Base-by-base conservation (phyloP, 129 eudicot species). In the Ambrosia artemisiifolia region DNA sequence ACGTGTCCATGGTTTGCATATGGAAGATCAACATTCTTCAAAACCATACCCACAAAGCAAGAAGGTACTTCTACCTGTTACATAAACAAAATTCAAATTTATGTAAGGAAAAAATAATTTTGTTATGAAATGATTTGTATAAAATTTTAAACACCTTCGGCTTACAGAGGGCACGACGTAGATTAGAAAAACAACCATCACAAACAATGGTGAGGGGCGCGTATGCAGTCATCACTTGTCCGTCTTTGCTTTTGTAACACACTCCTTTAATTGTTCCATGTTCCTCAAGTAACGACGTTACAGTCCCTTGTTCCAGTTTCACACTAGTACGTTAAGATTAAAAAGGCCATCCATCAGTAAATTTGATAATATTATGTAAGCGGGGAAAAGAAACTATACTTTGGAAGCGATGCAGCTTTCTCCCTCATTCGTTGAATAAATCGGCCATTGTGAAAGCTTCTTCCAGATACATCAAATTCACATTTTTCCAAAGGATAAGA, bases 371-470 rank as follows among this genome's bases (percentile, higher is more conserved):
- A 8, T 43, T 42, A 28, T 53, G 32, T 51, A 64, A 40, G 20
- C 24, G 63, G 55, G 48, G 49, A 30, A 36, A 55, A 9, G 46
- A 73, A 57, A 34, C 9, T 10, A 7, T 81, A 85, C 89, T 81
- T 85, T 67, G 84, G 78, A 71, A 85, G 84, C 75, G 86, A 65
- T 48, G 86, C 82, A 48, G 89, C 89, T 78, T 85, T 85, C 71
- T 75, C 89, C 81, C 89, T 75, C 89, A 85, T 85, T 17, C 83
- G 79, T 69, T 81, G 89, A 56, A 85, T 81, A 48, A 85, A 85
- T 32, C 86, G 86, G 0, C 89, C 89, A 7, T 85, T 85, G 67
- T 85, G 89, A 68, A 85, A 85, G 83, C 89, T 85, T 81, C 89
- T 85, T 75, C 89, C 89, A 10, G 89, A 72, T 11, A 81, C 57